Percentiles rank a stretch among this genome's conserved stretches.
Evolutionary conservation across 2,329 filamentous ascomycete genomes (phyloP).

Genomic region (Coleophoma eucalyptorum): DNA sequence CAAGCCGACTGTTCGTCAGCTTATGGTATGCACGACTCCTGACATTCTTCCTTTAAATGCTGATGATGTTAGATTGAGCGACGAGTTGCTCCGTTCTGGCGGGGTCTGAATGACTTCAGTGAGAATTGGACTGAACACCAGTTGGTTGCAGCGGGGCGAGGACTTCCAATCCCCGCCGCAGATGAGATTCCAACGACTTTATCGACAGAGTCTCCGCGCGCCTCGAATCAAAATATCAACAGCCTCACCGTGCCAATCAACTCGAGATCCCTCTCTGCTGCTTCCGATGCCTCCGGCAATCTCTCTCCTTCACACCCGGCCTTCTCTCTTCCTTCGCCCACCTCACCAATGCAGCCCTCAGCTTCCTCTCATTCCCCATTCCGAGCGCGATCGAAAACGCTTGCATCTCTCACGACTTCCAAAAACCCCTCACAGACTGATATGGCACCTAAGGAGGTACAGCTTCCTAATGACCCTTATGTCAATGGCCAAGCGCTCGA

Average conservation of each 20-base stretch:
- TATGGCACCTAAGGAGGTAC: conserved; percentile 71
- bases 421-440: conserved; percentile 71
- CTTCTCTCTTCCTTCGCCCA: conserved; percentile 56
- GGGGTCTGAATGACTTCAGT: conserved; percentile 84
- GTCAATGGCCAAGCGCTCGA: conserved; percentile 94
- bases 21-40: conserved; percentile 64
- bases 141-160: conserved; percentile 84
- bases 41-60: neutral
- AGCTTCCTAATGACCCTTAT: conserved; percentile 76
- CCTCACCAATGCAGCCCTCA: conserved; percentile 38
- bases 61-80: conserved; percentile 71
- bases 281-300: conserved; percentile 65
- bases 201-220: conserved; percentile 40
- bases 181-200: conserved; percentile 71
- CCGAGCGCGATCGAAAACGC: conserved; percentile 81
- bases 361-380: conserved; percentile 55
- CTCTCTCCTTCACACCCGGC: conserved; percentile 57
- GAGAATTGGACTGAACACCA: conserved; percentile 92
- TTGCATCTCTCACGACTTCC: conserved; percentile 75
- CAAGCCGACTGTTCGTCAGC: conserved; percentile 80
- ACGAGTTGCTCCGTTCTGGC: conserved; percentile 91
- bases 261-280: conserved; percentile 71
- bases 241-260: conserved; percentile 77
- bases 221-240: conserved; percentile 60
- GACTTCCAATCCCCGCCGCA: conserved; percentile 76